Evolutionary conservation across 2,329 filamentous ascomycete species (phyloP).

Genomic region (Fusarium chuoi): DNA sequence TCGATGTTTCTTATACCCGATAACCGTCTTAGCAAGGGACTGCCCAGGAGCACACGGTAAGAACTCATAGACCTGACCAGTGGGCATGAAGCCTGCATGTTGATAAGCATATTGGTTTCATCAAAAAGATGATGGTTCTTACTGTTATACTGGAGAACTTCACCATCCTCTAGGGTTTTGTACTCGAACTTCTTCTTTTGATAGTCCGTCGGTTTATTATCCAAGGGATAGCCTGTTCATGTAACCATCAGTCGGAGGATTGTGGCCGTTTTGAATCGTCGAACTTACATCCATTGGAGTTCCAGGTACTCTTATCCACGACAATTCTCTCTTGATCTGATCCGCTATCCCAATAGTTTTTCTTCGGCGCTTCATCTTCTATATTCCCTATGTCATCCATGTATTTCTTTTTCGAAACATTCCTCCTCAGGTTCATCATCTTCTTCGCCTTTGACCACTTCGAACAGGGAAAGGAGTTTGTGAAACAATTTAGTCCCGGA

Average conservation of each 20-base stretch:
- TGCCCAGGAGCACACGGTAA: neutral
- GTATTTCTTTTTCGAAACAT: too few relatives aligned
- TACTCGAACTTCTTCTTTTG: neutral
- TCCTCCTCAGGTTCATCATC: too few relatives aligned
- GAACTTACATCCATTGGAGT: neutral
- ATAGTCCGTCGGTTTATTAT: neutral
- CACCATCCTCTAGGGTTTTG: neutral
- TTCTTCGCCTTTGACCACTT: too few relatives aligned
- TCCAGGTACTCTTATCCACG: neutral
- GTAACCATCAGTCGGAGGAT: fast-evolving
- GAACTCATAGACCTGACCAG: neutral
- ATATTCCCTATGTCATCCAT: too few relatives aligned
- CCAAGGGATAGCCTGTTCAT: neutral
- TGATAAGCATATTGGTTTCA: fast-evolving
- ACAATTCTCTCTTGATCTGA: too few relatives aligned
- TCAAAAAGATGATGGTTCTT: neutral
- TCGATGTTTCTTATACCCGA: neutral
- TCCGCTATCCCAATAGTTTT: too few relatives aligned
- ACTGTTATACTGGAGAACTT: neutral
- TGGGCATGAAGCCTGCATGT: neutral
- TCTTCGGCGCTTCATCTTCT: too few relatives aligned
- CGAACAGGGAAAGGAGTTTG: too few relatives aligned
- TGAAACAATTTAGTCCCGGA: too few relatives aligned
- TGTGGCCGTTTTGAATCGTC: fast-evolving
- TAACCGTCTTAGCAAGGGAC: neutral